A percentile compares a stretch with the other conserved stretches of the same genome.
These are phyloP conservation scores for Sungouiella thailandica DNA, from an alignment of 805 yeast genomes.

Conservation along the genomic window DNA sequence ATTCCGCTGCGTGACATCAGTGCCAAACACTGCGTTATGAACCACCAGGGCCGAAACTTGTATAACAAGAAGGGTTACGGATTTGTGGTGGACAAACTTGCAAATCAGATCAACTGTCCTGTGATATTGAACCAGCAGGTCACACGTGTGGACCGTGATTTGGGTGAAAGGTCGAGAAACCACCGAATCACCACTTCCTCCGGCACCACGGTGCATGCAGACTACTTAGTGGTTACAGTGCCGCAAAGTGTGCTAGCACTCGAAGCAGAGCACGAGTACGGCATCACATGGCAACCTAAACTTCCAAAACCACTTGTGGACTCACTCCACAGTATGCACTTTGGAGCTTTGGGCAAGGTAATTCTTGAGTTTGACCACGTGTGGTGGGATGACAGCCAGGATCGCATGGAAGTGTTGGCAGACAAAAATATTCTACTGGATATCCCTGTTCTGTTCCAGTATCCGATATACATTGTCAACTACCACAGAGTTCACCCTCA, in stretches of 20 bases:
- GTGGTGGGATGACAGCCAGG: constrained; percentile 51
- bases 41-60: constrained; percentile 77
- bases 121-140: constrained; percentile 43
- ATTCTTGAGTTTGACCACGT: constrained; percentile 58
- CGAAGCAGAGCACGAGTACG: constrained; percentile 32
- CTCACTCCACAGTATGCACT: constrained; percentile 46
- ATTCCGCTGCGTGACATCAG: constrained; percentile 62
- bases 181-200: constrained; percentile 29
- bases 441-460: constrained; percentile 43
- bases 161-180: constrained; percentile 9
- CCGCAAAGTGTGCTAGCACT: constrained; percentile 69
- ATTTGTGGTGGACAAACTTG: constrained; percentile 41
- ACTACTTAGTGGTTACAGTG: constrained; percentile 65
- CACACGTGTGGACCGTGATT: constrained; percentile 27
- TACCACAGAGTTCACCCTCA: constrained; percentile 28
- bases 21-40: constrained; percentile 63
- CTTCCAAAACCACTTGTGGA: constrained; percentile 43
- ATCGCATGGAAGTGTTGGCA: constrained; percentile 18
- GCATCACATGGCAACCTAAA: constrained; percentile 51
- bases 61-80: constrained; percentile 58
- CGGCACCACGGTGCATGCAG: constrained; percentile 33
- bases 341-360: constrained; percentile 71
- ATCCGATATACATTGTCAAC: constrained; percentile 61
- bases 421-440: constrained; percentile 33
- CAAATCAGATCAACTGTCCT: constrained; percentile 25